Percentiles rank a stretch among this genome's conserved stretches.
Evolutionary conservation across 2,329 filamentous ascomycete species (phyloP).

Genomic region (Rhynchosporium agropyri): DNA sequence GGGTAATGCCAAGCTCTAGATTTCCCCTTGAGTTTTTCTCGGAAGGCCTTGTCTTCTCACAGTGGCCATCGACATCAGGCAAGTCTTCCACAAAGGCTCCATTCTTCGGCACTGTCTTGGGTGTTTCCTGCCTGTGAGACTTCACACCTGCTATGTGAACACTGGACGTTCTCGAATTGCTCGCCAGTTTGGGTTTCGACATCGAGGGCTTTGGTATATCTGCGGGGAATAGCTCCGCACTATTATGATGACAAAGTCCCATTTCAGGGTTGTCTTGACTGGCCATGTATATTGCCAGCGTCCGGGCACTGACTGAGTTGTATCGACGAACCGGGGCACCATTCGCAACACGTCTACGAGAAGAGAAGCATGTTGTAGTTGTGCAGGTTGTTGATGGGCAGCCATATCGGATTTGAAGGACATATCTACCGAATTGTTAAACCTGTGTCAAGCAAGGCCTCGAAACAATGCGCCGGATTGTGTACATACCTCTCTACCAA

Average conservation of each 20-base stretch:
- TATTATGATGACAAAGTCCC: slow-evolving; percentile 60
- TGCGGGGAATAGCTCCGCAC: slow-evolving; percentile 22
- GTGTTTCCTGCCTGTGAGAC: neutral
- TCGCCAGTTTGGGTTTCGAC: slow-evolving; percentile 4
- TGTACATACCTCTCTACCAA: slow-evolving; percentile 66
- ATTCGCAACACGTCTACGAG: slow-evolving; percentile 66
- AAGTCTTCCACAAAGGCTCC: slow-evolving; percentile 9
- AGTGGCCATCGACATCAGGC: neutral
- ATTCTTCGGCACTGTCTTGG: slow-evolving; percentile 11
- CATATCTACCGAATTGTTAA: slow-evolving; percentile 59
- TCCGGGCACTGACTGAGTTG: slow-evolving; percentile 79
- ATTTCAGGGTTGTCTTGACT: slow-evolving; percentile 76
- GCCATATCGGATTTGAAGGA: slow-evolving; percentile 79
- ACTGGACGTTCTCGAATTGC: slow-evolving; percentile 1
- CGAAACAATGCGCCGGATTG: slow-evolving; percentile 21
- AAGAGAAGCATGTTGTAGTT: slow-evolving; percentile 80
- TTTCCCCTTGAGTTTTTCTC: slow-evolving; percentile 3
- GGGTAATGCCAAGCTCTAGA: slow-evolving; percentile 14
- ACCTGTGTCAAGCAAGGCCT: slow-evolving; percentile 20
- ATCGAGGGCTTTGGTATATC: slow-evolving; percentile 16
- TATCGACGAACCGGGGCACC: slow-evolving; percentile 75
- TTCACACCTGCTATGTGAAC: neutral
- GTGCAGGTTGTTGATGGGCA: slow-evolving; percentile 70
- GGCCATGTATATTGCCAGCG: slow-evolving; percentile 77
- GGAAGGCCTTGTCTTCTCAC: slow-evolving; percentile 14